A percentile compares a stretch with the other conserved stretches of the same genome.
phyloP scores from a whole-genome alignment of 495 filamentous ascomycete species.

The Daldinia bambusicola region DNA sequence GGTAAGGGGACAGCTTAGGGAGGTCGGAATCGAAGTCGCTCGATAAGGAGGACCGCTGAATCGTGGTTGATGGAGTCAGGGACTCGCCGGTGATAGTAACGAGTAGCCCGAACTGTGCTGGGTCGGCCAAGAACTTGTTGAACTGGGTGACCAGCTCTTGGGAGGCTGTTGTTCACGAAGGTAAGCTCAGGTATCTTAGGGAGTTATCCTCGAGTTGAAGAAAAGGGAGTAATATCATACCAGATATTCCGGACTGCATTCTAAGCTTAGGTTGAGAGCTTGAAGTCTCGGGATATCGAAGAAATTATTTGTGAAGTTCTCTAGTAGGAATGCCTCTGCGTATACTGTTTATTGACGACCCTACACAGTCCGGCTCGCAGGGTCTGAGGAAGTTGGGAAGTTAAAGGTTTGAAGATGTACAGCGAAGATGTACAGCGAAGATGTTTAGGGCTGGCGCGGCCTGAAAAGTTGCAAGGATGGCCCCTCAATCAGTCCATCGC shows the following conservation, averaged over 20 bases:
- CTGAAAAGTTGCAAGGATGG: constrained; percentile 19
- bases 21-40: constrained; percentile 70
- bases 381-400: neutral
- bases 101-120: constrained; percentile 78
- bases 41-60: constrained; percentile 63
- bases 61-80: constrained; percentile 70
- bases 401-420: neutral
- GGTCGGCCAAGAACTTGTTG: constrained; percentile 71
- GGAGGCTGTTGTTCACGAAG: constrained; percentile 68
- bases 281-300: neutral
- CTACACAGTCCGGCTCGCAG: neutral
- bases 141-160: constrained; percentile 87
- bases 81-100: constrained; percentile 80
- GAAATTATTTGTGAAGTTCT: neutral
- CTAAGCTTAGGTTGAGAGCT: constrained; percentile 24
- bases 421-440: neutral
- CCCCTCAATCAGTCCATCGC: constrained; percentile 25
- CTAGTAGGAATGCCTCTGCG: no score
- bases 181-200: constrained; percentile 6
- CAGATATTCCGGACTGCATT: constrained; percentile 93
- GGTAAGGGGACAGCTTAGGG: constrained; percentile 64
- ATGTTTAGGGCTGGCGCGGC: neutral
- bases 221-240: constrained; percentile 54
- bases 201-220: constrained; percentile 12
- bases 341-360: neutral